A percentile compares a stretch with the other conserved stretches of the same genome.
Conservation (phyloP, 2,329 filamentous ascomycete genomes). For the Diplodia corticola region DNA sequence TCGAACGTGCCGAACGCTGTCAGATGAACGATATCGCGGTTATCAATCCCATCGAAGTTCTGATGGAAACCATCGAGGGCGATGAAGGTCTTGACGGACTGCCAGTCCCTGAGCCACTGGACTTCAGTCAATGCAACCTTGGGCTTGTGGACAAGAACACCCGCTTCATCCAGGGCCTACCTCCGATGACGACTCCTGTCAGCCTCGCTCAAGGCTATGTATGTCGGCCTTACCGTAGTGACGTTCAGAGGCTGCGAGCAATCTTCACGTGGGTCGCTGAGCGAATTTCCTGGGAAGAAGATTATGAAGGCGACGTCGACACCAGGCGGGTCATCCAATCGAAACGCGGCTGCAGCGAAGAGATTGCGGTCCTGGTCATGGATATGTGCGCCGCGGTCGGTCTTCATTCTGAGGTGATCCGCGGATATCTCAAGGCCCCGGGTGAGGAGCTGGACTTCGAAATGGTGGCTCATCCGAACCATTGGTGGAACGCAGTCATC, state of each 20-base stretch:
- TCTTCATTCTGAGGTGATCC: constrained; percentile 81
- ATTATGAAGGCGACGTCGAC: constrained; percentile 83
- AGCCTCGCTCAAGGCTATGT: constrained; percentile 88
- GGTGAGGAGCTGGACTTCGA: constrained; percentile 75
- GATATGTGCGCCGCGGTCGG: constrained; percentile 95
- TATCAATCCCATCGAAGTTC: constrained; percentile 83
- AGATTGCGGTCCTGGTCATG: constrained; percentile 82
- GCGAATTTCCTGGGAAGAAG: constrained; percentile 92
- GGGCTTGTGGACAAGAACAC: constrained; percentile 93
- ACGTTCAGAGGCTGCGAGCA: constrained; percentile 86
- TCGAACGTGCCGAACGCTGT: constrained; percentile 83
- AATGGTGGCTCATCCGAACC: constrained; percentile 82
- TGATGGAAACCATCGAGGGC: constrained; percentile 81
- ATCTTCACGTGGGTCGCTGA: constrained; percentile 99
- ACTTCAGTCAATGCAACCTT: constrained; percentile 79
- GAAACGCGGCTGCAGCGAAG: constrained; percentile 81
- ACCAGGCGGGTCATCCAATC: constrained; percentile 80
- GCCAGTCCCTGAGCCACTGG: constrained; percentile 76
- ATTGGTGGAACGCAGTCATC: constrained; percentile 96
- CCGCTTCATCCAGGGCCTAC: constrained; percentile 81
- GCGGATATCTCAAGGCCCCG: constrained; percentile 86
- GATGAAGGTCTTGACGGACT: constrained; percentile 86
- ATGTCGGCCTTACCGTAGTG: constrained; percentile 89
- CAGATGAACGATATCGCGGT: constrained; percentile 92
- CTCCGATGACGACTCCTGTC: constrained; percentile 76